Evolutionary conservation across 2,329 filamentous ascomycete genomes (phyloP).

Genomic region (Pochonia chlamydosporia): DNA sequence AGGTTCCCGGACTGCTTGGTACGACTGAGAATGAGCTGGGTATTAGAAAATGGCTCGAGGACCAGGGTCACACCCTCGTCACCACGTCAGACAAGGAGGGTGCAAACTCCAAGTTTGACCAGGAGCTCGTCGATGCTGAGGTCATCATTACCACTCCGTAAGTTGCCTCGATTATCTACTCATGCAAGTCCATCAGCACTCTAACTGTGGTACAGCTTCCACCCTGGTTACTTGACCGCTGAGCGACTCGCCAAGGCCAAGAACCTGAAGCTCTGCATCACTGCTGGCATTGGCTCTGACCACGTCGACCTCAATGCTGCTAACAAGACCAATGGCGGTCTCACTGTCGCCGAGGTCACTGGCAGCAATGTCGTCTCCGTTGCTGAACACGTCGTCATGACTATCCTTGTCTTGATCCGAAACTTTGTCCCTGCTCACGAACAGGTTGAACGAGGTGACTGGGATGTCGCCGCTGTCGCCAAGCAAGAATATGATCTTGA

Average conservation of each 20-base stretch:
- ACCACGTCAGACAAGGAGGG: slow-evolving; percentile 98
- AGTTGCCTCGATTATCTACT: slow-evolving; percentile 14
- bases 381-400: slow-evolving; percentile 99
- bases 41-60: slow-evolving; percentile 94
- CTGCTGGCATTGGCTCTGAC: slow-evolving; percentile 96
- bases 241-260: slow-evolving; percentile 97
- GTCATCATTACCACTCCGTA: slow-evolving; percentile 99
- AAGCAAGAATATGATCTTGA: slow-evolving; percentile 99
- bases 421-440: slow-evolving; percentile 99
- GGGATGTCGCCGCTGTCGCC: slow-evolving; percentile 91
- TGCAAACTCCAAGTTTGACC: slow-evolving; percentile 86
- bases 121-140: slow-evolving; percentile 94
- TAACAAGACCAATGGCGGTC: slow-evolving; percentile 96
- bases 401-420: slow-evolving; percentile 89
- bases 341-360: slow-evolving; percentile 96
- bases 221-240: slow-evolving; percentile 94
- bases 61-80: slow-evolving; percentile 90
- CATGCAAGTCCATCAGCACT: not conserved
- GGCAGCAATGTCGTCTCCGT: slow-evolving; percentile 98
- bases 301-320: slow-evolving; percentile 95
- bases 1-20: slow-evolving; percentile 78
- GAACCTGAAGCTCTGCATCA: slow-evolving; percentile 97
- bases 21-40: slow-evolving; percentile 98
- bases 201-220: slow-evolving; percentile 59
- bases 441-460: slow-evolving; percentile 81